Conservation (phyloP, 1,284 basidiomycete genomes). For the Flammula alnicola region DNA sequence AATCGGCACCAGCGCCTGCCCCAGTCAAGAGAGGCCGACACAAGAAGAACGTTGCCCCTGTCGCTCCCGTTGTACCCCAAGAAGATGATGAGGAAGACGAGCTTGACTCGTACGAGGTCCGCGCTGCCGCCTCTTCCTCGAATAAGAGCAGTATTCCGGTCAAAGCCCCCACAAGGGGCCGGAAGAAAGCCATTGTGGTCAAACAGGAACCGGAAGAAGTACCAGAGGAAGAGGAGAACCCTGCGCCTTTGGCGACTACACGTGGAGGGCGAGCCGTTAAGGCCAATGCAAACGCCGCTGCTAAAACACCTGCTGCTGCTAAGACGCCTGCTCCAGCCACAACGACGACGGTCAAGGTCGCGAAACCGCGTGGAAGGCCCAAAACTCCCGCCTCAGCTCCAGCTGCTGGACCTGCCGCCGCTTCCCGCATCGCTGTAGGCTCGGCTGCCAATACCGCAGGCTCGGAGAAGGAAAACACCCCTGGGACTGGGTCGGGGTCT, state of each 20-base stretch:
- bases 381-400: conserved; percentile 20
- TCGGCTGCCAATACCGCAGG: conserved; percentile 9
- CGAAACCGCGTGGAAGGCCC: conserved; percentile 19
- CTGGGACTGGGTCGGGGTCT: conserved; percentile 20
- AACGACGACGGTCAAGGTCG: conserved; percentile 8
- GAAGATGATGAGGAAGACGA: conserved; percentile 14
- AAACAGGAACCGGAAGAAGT: conserved; percentile 21
- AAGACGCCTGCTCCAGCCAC: conserved; percentile 11
- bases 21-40: conserved; percentile 26
- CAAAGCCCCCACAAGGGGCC: conserved; percentile 9
- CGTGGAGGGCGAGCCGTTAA: conserved; percentile 11
- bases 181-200: conserved; percentile 14
- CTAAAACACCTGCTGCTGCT: conserved; percentile 16
- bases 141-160: conserved; percentile 11
- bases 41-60: conserved; percentile 18
- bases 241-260: conserved; percentile 14
- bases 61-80: conserved; percentile 9
- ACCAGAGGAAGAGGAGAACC: conserved; percentile 9
- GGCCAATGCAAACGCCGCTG: conserved; percentile 8
- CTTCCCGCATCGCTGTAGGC: neutral
- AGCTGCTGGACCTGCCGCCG: conserved; percentile 12
- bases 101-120: conserved; percentile 14
- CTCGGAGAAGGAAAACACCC: conserved; percentile 37
- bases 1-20: conserved; percentile 18
- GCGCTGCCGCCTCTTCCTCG: conserved; percentile 6